Evolutionary conservation across 352 stramenopile genomes (phyloP).

Genomic region (Globisporangium cylindrosporum): DNA sequence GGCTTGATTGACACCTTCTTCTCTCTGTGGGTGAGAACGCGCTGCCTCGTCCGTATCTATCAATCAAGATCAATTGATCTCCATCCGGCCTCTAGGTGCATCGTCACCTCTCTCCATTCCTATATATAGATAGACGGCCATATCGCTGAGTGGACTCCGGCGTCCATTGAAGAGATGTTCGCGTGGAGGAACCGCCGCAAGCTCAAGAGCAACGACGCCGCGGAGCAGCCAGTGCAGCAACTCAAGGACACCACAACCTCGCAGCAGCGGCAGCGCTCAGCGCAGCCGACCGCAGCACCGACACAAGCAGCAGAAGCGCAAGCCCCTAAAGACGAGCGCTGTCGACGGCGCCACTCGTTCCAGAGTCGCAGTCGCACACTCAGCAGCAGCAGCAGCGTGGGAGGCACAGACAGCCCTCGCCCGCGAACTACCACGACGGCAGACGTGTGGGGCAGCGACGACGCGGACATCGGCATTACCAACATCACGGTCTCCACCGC

Average conservation of each 20-base stretch:
- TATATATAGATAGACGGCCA: background rate
- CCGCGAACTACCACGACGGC: background rate
- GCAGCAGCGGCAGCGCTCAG: background rate
- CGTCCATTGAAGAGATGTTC: conserved; percentile 5
- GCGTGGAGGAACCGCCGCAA: conserved; percentile 15
- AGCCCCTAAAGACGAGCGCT: background rate
- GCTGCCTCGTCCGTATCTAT: background rate
- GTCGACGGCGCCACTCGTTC: background rate
- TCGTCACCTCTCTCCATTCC: background rate
- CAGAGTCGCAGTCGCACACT: conserved; percentile 1
- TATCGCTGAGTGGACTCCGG: background rate
- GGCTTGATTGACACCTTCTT: background rate
- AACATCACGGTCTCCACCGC: conserved; percentile 18
- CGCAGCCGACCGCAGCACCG: background rate
- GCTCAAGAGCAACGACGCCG: conserved; percentile 4
- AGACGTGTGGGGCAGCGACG: conserved; percentile 34
- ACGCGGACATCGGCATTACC: conserved; percentile 54
- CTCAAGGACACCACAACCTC: background rate
- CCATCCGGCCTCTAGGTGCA: background rate
- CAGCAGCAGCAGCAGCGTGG: conserved; percentile 1
- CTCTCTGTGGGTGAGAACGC: background rate
- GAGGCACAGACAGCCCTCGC: background rate
- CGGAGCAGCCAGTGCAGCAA: background rate
- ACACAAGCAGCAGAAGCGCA: background rate
- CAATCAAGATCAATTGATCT: background rate